These are phyloP conservation scores for Geotrichum armillariae DNA, from an alignment of 1,139 yeast genomes.

Conservation along the genomic window DNA sequence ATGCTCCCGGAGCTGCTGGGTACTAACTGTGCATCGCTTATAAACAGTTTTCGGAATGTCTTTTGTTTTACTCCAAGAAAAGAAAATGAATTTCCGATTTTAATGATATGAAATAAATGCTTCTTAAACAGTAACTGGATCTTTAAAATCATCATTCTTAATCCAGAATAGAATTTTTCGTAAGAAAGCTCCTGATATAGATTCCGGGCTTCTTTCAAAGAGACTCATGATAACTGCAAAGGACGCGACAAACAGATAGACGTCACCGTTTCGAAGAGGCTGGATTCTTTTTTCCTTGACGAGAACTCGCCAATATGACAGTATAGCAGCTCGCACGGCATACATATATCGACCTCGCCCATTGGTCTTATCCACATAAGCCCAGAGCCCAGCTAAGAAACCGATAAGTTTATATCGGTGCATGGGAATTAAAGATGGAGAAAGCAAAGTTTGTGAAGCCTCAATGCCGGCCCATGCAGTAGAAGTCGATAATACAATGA, in stretches of 20 bases:
- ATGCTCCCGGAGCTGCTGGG: slow-evolving; percentile 72
- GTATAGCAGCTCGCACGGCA: slow-evolving; percentile 39
- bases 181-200: slow-evolving; percentile 36
- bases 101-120: too few species aligned
- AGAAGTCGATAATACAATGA: slow-evolving; percentile 39
- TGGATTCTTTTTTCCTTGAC: slow-evolving; percentile 31
- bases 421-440: slow-evolving; percentile 34
- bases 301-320: slow-evolving; percentile 40
- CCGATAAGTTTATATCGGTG: slow-evolving; percentile 41
- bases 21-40: too few species aligned
- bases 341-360: slow-evolving; percentile 40
- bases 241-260: slow-evolving; percentile 35
- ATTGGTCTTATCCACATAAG: slow-evolving; percentile 37
- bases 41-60: not conserved
- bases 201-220: slow-evolving; percentile 37
- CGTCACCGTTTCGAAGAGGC: slow-evolving; percentile 36
- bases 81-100: not conserved
- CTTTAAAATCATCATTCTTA: slow-evolving; percentile 33
- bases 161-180: slow-evolving; percentile 39
- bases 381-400: slow-evolving; percentile 43
- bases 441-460: slow-evolving; percentile 35
- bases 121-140: slow-evolving; percentile 25
- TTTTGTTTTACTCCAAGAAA: not conserved
- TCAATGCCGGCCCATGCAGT: slow-evolving; percentile 44
- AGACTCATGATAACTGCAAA: slow-evolving; percentile 38